Percentiles rank a stretch among this genome's conserved stretches.
Evolutionary conservation across 2,329 filamentous ascomycete species (phyloP).

Genomic region (Trichophyton mentagrophytes): DNA sequence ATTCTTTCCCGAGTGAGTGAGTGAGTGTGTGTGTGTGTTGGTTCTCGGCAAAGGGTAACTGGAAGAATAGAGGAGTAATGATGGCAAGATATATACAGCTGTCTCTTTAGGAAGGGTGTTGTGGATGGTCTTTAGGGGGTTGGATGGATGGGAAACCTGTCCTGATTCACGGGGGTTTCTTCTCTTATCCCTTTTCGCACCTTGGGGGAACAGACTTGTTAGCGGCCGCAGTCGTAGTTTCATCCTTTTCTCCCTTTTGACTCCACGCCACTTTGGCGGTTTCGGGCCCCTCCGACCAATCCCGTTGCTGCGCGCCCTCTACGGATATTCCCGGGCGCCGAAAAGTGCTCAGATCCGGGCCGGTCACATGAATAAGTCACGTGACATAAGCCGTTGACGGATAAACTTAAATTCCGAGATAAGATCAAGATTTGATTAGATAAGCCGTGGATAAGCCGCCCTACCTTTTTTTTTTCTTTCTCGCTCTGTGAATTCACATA

Average conservation of each 20-base stretch:
- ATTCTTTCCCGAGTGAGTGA: too few relatives aligned
- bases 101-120: background rate
- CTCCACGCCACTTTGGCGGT: background rate
- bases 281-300: background rate
- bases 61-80: background rate
- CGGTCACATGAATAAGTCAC: background rate
- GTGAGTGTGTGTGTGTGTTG: background rate
- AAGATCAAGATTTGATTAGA: background rate
- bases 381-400: background rate
- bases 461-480: too few relatives aligned
- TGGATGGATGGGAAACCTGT: background rate
- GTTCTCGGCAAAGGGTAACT: background rate
- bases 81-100: background rate
- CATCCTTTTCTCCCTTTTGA: background rate
- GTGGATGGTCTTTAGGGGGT: background rate
- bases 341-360: background rate
- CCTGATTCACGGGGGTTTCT: background rate
- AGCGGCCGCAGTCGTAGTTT: background rate
- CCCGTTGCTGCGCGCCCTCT: background rate
- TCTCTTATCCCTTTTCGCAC: background rate
- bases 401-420: background rate
- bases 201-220: background rate
- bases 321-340: constrained; percentile 3
- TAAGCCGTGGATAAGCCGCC: too few relatives aligned
- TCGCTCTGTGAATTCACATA: background rate